A percentile compares a stretch with the other conserved stretches of the same genome.
phyloP scores from a whole-genome alignment of 257 asterid species.

The Linaria vulgaris region DNA sequence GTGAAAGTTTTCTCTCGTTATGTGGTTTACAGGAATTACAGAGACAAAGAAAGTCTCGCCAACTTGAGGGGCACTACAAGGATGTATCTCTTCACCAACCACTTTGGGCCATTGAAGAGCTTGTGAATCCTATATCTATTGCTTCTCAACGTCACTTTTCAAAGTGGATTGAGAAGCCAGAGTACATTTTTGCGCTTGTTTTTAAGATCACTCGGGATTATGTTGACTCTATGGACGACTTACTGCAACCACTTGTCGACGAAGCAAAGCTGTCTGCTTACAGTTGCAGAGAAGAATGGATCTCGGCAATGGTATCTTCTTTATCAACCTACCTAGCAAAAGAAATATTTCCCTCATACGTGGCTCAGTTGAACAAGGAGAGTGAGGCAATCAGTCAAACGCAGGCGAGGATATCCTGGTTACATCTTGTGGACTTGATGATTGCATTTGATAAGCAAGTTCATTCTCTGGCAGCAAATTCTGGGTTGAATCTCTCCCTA shows the following conservation, averaged over 20 bases:
- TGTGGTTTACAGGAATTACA: slow-evolving; percentile 93
- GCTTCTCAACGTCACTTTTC: slow-evolving; percentile 84
- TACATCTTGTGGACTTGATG: slow-evolving; percentile 83
- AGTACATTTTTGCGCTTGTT: slow-evolving; percentile 83
- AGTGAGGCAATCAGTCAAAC: slow-evolving; percentile 38
- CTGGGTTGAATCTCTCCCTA: slow-evolving; percentile 60
- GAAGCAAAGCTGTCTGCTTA: slow-evolving; percentile 93
- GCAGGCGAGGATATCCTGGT: slow-evolving; percentile 73
- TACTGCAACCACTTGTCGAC: slow-evolving; percentile 88
- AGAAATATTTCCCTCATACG: slow-evolving; percentile 66
- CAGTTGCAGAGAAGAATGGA: slow-evolving; percentile 99
- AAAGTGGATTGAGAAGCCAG: slow-evolving; percentile 92
- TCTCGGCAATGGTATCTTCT: slow-evolving; percentile 80
- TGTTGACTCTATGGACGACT: slow-evolving; percentile 93
- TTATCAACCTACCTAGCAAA: slow-evolving; percentile 75
- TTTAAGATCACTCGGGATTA: slow-evolving; percentile 84
- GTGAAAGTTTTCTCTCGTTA: slow-evolving; percentile 81
- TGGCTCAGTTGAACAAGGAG: slow-evolving; percentile 61
- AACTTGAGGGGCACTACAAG: slow-evolving; percentile 63
- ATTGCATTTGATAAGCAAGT: slow-evolving; percentile 74
- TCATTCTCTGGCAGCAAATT: slow-evolving; percentile 60
- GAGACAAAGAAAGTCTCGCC: slow-evolving; percentile 76
- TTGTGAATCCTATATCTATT: slow-evolving; percentile 79
- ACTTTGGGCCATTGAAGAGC: slow-evolving; percentile 98
- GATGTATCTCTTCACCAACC: slow-evolving; percentile 65